phyloP scores from a whole-genome alignment of 129 eudicot genomes.

The Tagetes erecta region DNA sequence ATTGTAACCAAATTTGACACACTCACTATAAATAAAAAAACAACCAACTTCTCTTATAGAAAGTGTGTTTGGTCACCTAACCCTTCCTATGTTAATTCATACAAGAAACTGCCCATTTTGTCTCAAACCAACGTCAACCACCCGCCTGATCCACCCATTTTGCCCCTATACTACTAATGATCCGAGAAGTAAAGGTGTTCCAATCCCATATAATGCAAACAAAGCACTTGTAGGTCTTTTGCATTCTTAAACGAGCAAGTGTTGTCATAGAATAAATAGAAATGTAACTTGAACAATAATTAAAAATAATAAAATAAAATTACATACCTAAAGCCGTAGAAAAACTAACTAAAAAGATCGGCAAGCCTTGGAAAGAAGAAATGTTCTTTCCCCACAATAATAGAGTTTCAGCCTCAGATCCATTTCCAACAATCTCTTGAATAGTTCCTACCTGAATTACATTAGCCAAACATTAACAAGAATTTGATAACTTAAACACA shows the following conservation, averaged over 20 bases:
- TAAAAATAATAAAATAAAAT: not conserved
- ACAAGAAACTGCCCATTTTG: not conserved
- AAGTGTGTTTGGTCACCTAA: not conserved
- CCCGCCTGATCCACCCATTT: not conserved
- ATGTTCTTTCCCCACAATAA: slow-evolving; percentile 71
- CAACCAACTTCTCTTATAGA: too few species aligned
- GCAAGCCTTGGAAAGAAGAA: slow-evolving; percentile 57
- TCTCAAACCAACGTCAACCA: not conserved
- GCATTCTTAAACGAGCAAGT: not conserved
- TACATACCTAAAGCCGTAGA: slow-evolving; percentile 66
- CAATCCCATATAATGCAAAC: slow-evolving; percentile 16
- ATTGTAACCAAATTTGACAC: too few species aligned
- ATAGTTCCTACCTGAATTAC: slow-evolving; percentile 61
- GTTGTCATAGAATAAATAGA: not conserved
- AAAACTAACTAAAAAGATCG: slow-evolving; percentile 60
- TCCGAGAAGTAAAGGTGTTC: not conserved
- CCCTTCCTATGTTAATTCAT: not conserved
- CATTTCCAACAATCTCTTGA: slow-evolving; percentile 88
- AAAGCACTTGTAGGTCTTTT: not conserved
- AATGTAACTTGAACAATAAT: not conserved
- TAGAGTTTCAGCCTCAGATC: slow-evolving; percentile 77
- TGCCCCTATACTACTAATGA: not conserved
- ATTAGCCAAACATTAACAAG: slow-evolving; percentile 22
- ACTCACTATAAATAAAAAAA: too few species aligned
- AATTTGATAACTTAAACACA: not conserved